Base-by-base conservation (phyloP, 345 rosid genomes). In the Syzygium grande region DNA sequence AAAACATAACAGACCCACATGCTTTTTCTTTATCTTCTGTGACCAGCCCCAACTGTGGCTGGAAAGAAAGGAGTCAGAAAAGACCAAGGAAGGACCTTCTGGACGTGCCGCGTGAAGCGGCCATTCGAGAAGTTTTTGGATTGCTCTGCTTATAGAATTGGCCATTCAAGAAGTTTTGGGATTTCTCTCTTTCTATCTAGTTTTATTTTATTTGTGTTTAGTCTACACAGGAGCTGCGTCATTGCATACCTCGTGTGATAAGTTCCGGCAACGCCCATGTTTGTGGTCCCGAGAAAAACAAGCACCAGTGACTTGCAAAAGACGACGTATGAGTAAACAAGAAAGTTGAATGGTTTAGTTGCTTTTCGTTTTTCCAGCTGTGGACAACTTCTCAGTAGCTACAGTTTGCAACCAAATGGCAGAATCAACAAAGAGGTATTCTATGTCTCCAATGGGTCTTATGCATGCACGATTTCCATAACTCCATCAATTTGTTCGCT, bases 381-480 rank as follows among this genome's bases (percentile, higher is more conserved):
- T 16, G 79, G 79, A 68, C 46, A 68, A 5, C 38, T 68, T 68
- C 79, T 8, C 79, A 16, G 46, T 15, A 68, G 79, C 79, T 8
- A 17, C 79, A 68, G 43, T 68, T 68, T 30, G 23, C 79, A 68
- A 30, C 46, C 25, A 14, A 63, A 41, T 87, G 85, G 73, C 65
- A 22, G 88, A 87, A 78, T 78, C 88, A 23, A 53, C 88, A 38
- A 77, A 77, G 59, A 86, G 85, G 85, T 86, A 77, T 30, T 53
- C 79, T 34, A 10, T 9, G 19, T 68, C 79, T 68, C 79, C 9
- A 5, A 30, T 17, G 41, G 79, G 46, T 68, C 9, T 34, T 34
- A 34, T 21, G 43, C 6, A 68, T 34, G 23, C 79, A 16, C 4
- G 3, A 38, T 8, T 68, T 68, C 43, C 43, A 68, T 68, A 5